Evolutionary conservation across 345 rosid genomes (phyloP), one percentile per base, ranked within the genome.

Genomic region (Isatis tinctoria): DNA sequence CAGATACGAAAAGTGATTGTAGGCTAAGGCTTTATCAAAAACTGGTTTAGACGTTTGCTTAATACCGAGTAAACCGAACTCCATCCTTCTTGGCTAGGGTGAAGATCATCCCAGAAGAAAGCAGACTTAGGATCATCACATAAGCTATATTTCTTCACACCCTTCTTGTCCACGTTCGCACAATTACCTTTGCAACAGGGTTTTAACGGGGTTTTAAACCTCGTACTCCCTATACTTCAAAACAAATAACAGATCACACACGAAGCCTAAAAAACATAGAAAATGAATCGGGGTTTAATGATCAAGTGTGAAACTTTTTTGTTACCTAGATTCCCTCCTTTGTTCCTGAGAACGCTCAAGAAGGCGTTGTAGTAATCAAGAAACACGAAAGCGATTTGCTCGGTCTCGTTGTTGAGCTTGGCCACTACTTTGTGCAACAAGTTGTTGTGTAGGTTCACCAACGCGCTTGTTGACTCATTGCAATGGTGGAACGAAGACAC

Each of bases 331-430:
- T 43, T 54, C 5, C 60, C 63, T 44, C 80, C 72, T 80, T 77
- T 87, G 81, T 70, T 63, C 8, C 82, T 77, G 37, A 93, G 67
- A 3, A 77, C 84, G 5, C 69, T 78, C 75, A 73, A 75, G 83
- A 93, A 91, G 12, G 96, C 85, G 4, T 64, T 17, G 53, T 84
- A 81, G 14, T 89, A 81, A 76, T 93, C 94, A 22, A 89, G 74
- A 16, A 83, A 30, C 58, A 81, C 20, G 37, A 86, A 83, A 12
- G 79, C 35, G 0, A 83, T 60, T 16, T 68, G 60, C 2, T 62
- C 64, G 6, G 85, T 69, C 10, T 79, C 60, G 24, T 62, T 65
- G 64, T 85, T 89, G 43, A 89, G 70, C 45, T 79, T 78, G 0
- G 71, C 47, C 30, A 88, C 85, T 1, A 83, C 83, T 76, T 81